Base-by-base conservation (phyloP, 1,139 yeast species). In the Candida sojae region DNA sequence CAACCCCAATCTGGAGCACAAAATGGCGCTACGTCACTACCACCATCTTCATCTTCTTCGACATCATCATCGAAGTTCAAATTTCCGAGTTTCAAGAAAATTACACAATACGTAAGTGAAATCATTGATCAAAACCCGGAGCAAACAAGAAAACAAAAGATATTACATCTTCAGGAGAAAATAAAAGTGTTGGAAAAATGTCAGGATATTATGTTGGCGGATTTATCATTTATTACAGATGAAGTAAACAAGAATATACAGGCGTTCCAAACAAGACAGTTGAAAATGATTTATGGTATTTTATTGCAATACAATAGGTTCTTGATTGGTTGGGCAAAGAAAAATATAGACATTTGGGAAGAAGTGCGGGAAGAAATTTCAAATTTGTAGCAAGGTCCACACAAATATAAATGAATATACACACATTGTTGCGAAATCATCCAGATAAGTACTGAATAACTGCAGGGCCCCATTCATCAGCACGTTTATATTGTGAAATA, bases 81-180 rank as follows among this genome's bases (percentile, higher is more conserved):
- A 43, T 59, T 67, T 38, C 67, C 72, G 3, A 59, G 62, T 49
- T 54, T 62, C 34, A 80, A 75, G 53, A 83, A 82, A 53, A 67
- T 86, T 31, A 80, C 85, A 36, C 83, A 77, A 57, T 86, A 86
- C 45, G 82, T 86, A 17, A 82, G 81, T 44, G 88, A 86, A 47
- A 80, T 85, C 41, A 83, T 85, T 54, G 91, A 86, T 55, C 84
- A 81, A 39, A 87, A 86, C 55, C 90, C 91, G 0, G 88, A 83
- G 52, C 73, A 81, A 37, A 78, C 87, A 2, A 70, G 90, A 30
- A 79, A 84, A 48, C 83, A 80, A 53, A 77, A 75, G 58, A 78
- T 84, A 35, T 67, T 73, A 1, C 73, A 77, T 49, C 69, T 84
- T 13, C 74, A 77, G 47, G 75, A 71, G 39, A 83, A 82, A 58